Percentiles rank a stretch among this genome's conserved stretches.
Evolutionary conservation across 2,329 filamentous ascomycete species (phyloP).

Genomic region (Colletotrichum horii): DNA sequence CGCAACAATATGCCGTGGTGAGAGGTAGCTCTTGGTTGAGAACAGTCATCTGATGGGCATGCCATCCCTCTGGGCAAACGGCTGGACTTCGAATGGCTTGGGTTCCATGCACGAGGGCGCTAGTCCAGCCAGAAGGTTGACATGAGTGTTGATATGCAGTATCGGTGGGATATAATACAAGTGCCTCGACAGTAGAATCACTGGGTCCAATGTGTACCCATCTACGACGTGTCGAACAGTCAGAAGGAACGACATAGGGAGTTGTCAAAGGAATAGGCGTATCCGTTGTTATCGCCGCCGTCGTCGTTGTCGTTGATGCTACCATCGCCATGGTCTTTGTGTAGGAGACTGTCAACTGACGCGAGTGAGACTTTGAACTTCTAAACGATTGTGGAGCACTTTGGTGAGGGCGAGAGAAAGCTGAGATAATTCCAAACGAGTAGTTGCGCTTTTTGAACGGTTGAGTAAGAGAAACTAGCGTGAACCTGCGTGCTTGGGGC

Average conservation of each 20-base stretch:
- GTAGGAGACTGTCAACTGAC: neutral
- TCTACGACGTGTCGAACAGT: neutral
- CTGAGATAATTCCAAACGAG: too few relatives aligned
- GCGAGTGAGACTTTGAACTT: neutral
- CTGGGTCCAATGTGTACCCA: neutral
- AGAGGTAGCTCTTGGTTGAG: accelerated
- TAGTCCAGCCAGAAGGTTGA: neutral
- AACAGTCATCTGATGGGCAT: neutral
- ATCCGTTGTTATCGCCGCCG: too few relatives aligned
- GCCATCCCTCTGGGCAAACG: neutral
- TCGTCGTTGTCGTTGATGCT: neutral
- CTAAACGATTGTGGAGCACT: neutral
- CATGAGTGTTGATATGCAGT: accelerated
- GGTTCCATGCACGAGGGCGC: neutral
- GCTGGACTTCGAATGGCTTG: neutral
- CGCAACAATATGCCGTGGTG: neutral
- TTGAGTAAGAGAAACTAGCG: neutral
- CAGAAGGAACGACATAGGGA: accelerated
- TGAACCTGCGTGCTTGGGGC: accelerated
- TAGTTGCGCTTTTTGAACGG: too few relatives aligned
- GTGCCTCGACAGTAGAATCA: neutral
- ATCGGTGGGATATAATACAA: neutral
- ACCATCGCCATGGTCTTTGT: neutral
- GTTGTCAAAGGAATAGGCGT: too few relatives aligned
- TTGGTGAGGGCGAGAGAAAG: neutral